These are phyloP conservation scores for Yarrowia divulgata DNA, from an alignment of 805 yeast genomes.

Conservation along the genomic window DNA sequence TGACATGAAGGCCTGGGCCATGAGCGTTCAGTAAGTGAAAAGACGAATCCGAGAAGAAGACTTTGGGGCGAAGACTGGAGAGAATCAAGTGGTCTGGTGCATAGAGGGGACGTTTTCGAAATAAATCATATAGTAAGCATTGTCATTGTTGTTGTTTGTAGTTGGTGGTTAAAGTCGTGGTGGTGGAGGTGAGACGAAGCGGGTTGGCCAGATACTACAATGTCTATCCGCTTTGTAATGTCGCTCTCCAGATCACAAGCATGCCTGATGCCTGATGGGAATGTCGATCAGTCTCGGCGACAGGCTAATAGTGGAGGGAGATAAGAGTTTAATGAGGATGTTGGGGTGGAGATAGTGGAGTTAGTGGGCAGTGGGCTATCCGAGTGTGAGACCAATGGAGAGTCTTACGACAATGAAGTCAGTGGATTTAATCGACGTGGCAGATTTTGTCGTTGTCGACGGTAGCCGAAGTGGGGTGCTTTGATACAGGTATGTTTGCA, in stretches of 20 bases:
- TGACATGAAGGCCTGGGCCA: constrained; percentile 45
- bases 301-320: constrained; percentile 6
- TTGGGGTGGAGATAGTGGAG: constrained; percentile 2
- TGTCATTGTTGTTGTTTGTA: constrained; percentile 5
- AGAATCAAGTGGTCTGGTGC: neutral
- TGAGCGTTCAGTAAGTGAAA: constrained; percentile 34
- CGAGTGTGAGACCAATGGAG: too few species aligned
- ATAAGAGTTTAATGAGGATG: constrained; percentile 6
- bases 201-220: too few species aligned
- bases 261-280: constrained; percentile 7
- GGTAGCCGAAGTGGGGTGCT: too few species aligned
- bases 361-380: constrained; percentile 5
- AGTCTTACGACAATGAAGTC: too few species aligned
- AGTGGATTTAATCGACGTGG: too few species aligned
- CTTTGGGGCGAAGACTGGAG: neutral
- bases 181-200: neutral
- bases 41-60: neutral
- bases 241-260: neutral
- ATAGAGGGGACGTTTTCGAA: constrained; percentile 5
- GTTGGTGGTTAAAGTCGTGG: neutral
- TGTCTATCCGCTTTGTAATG: neutral
- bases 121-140: constrained; percentile 29
- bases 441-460: too few species aligned
- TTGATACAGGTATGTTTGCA: too few species aligned
- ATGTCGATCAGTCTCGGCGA: constrained; percentile 31